A percentile compares a stretch with the other conserved stretches of the same genome.
Conservation (phyloP, 1,139 yeast genomes). For the Arxiozyma slooffiae region DNA sequence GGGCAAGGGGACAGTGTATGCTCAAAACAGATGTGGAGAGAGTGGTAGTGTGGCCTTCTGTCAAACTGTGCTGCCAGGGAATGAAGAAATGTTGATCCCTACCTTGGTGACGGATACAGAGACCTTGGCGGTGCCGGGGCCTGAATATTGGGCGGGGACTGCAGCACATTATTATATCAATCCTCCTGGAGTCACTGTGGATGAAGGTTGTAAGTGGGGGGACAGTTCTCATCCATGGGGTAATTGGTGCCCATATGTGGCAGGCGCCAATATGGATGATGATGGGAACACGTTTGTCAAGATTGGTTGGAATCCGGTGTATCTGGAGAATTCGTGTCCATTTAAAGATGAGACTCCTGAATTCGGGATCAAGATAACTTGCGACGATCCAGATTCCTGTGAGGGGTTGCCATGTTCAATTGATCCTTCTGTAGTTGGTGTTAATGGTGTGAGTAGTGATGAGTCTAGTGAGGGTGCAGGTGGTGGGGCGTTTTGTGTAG, state of each 20-base stretch:
- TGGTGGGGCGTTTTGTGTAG: conserved; percentile 51
- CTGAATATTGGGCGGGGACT: conserved; percentile 61
- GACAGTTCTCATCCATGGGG: conserved; percentile 56
- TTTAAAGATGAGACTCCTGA: conserved; percentile 48
- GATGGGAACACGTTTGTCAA: conserved; percentile 64
- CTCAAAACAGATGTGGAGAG: conserved; percentile 40
- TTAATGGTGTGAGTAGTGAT: conserved; percentile 20
- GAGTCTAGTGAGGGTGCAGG: conserved; percentile 30
- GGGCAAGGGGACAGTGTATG: conserved; percentile 65
- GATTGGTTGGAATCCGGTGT: conserved; percentile 86
- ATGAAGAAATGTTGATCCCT: conserved; percentile 89
- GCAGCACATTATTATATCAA: conserved; percentile 84
- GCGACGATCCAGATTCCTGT: conserved; percentile 60
- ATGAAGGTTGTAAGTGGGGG: conserved; percentile 85
- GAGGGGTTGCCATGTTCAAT: conserved; percentile 36
- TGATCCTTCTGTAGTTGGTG: conserved; percentile 52
- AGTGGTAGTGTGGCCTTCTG: conserved; percentile 63
- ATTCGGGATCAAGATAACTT: conserved; percentile 64
- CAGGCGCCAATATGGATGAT: conserved; percentile 73
- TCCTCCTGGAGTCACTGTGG: conserved; percentile 71
- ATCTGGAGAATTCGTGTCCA: conserved; percentile 48
- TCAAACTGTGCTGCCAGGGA: conserved; percentile 88
- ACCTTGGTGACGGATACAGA: conserved; percentile 46
- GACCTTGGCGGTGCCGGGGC: conserved; percentile 73
- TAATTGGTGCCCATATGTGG: conserved; percentile 89